phyloP scores from a whole-genome alignment of 73 alveolate genomes.

The Diophrys appendiculata region DNA sequence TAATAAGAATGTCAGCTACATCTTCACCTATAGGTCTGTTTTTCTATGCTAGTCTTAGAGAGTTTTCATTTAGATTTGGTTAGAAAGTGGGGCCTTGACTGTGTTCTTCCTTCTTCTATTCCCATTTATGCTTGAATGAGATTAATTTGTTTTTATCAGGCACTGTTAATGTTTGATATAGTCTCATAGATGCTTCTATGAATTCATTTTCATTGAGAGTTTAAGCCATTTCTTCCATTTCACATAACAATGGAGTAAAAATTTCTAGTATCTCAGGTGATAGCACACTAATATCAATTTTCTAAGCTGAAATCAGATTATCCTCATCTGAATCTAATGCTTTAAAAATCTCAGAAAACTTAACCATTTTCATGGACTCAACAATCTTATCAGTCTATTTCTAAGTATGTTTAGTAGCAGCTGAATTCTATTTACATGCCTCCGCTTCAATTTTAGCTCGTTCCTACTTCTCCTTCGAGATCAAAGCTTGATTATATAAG shows the following conservation, averaged over 20 bases:
- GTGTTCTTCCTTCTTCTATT: not conserved
- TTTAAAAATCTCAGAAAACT: slow-evolving; percentile 9
- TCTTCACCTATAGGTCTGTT: slow-evolving; percentile 16
- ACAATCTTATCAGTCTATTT: slow-evolving; percentile 12
- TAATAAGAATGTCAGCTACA: not conserved
- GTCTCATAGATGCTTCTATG: slow-evolving; percentile 26
- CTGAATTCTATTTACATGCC: not conserved
- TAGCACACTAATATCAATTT: slow-evolving; percentile 24
- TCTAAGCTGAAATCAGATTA: slow-evolving; percentile 28
- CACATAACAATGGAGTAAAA: slow-evolving; percentile 29
- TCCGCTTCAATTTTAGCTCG: not conserved
- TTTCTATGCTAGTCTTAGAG: slow-evolving; percentile 43
- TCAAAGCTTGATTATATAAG: not conserved
- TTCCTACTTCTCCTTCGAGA: not conserved
- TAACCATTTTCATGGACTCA: slow-evolving; percentile 7
- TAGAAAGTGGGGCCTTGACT: not conserved
- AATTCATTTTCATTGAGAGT: slow-evolving; percentile 26
- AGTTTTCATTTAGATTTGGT: slow-evolving; percentile 51
- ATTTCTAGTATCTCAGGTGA: slow-evolving; percentile 14
- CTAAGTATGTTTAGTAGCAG: not conserved
- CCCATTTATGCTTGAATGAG: slow-evolving; percentile 6
- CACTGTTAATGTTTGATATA: slow-evolving; percentile 21
- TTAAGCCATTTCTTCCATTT: slow-evolving; percentile 36
- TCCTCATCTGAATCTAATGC: slow-evolving; percentile 23
- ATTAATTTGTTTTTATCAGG: slow-evolving; percentile 23